Base-by-base conservation (phyloP, 2,329 filamentous ascomycete species). In the Neospermospora avenae region DNA sequence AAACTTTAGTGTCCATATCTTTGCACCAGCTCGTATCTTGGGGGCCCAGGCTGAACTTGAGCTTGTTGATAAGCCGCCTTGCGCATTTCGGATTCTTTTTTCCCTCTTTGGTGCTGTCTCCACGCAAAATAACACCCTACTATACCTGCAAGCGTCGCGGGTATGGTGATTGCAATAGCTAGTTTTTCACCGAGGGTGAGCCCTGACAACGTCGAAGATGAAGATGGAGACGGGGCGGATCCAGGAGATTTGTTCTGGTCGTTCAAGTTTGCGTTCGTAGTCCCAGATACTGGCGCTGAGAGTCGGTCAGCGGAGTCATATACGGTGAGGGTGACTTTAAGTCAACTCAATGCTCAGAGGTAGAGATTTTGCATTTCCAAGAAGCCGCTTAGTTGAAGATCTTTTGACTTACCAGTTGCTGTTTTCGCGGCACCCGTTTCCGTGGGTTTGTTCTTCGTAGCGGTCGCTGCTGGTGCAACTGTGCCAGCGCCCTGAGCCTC, bases 121-220 rank as follows among this genome's bases (percentile, higher is more conserved):
- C 41, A 55, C 28, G 53, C 41, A 20, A 45, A 55, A 24, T 37
- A 55, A 18, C 16, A 28, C 18, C 53, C 41, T 1, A 45, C 11
- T 3, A 55, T 45, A 4, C 24, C 39, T 4, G 41, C 53, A 35
- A 55, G 28, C 8, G 53, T 55, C 10, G 53, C 53, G n/a, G 53
- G 53, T 7, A 55, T 55, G 1, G 53, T 34, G 11, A 55, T 18
- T 4, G 25, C 53, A 28, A 55, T 55, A 0, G 53, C 53, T n/a
- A 55, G 24, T 24, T 55, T 55, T 18, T 55, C 53, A 7, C 39
- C 53, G 2, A 55, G 53, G n/a, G 25, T 55, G 2, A 55, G 18
- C 1, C 53, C 41, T 11, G 53, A 22, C 1, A 41, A 35, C 1
- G 53, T 8, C 22, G 53, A 46, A 5, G 39, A n/a, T 13, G 52